A percentile compares a stretch with the other conserved stretches of the same genome.
phyloP scores from a whole-genome alignment of 2,329 filamentous ascomycete genomes.

The Cytospora chrysosperma region DNA sequence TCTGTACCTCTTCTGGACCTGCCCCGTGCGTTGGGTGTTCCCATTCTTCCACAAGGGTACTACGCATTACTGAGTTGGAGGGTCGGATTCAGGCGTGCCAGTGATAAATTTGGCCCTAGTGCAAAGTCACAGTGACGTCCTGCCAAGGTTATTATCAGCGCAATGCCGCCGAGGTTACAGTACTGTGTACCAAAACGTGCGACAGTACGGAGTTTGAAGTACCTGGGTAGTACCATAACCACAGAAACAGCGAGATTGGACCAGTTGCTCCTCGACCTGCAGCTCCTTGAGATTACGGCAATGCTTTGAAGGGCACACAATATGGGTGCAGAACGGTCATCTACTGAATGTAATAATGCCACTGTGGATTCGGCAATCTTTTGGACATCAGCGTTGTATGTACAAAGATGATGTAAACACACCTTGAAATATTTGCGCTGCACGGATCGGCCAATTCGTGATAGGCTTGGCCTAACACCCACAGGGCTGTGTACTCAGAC shows the following conservation, averaged over 20 bases:
- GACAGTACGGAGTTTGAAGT: background rate
- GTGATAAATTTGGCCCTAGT: background rate
- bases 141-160: background rate
- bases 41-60: no score
- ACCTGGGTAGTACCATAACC: background rate
- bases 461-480: background rate
- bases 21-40: background rate
- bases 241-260: background rate
- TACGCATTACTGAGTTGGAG: background rate
- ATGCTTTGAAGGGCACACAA: background rate
- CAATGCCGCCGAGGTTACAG: background rate
- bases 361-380: background rate
- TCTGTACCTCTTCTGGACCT: background rate
- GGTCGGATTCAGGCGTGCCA: background rate
- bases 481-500: background rate
- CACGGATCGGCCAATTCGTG: constrained; percentile 4
- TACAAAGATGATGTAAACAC: background rate
- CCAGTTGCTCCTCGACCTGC: background rate
- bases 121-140: background rate
- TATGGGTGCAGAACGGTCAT: constrained; percentile 3
- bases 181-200: background rate
- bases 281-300: background rate
- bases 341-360: constrained; percentile 2
- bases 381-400: background rate
- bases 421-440: constrained; percentile 5